Base-by-base conservation (phyloP, 305 asterid genomes). In the Andrographis paniculata region DNA sequence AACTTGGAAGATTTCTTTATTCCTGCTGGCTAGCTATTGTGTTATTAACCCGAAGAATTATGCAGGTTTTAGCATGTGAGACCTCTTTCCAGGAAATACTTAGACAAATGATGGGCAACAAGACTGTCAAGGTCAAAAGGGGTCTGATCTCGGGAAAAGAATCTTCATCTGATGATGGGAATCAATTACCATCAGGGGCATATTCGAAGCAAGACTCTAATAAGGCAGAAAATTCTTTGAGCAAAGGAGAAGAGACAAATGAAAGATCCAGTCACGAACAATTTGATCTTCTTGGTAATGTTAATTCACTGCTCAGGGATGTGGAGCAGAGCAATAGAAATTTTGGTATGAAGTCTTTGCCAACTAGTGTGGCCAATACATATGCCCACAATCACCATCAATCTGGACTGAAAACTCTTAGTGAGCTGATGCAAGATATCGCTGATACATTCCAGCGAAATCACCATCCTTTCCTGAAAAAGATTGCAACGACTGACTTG, bases 51-150 rank as follows among this genome's bases (percentile, higher is more conserved):
- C 20, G 62, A 21, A 45, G 48, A 22, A 53, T 62, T 20, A 35
- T 79, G 73, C 75, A 92, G 99, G 94, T 92, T 68, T 70, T 82
- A 42, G 80, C 88, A 61, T 92, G 99, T 61, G 95, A 84, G 73
- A 81, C 93, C 37, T 84, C 87, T 53, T 92, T 92, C 64, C 84
- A 74, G 61, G 99, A 87, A 72, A 84, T 84, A 65, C 84, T 77
- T 61, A 75, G 80, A 71, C 94, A 84, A 72, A 75, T 92, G 99
- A 78, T 73, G 83, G 79, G 80, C 36, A 67, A 75, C 53, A 67
- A 48, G 58, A 52, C 63, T 15, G 62, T 58, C 30, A 71, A 57
- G 58, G 79, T 28, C 33, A 9, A 28, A 9, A 28, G 10, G 9
- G 33, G 69, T 62, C 60, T 57, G 50, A 62, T 30, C 51, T 55